Evolutionary conservation across 2,329 filamentous ascomycete species (phyloP), one percentile per base, ranked within the genome.

Genomic region (Talaromyces pinophilus): DNA sequence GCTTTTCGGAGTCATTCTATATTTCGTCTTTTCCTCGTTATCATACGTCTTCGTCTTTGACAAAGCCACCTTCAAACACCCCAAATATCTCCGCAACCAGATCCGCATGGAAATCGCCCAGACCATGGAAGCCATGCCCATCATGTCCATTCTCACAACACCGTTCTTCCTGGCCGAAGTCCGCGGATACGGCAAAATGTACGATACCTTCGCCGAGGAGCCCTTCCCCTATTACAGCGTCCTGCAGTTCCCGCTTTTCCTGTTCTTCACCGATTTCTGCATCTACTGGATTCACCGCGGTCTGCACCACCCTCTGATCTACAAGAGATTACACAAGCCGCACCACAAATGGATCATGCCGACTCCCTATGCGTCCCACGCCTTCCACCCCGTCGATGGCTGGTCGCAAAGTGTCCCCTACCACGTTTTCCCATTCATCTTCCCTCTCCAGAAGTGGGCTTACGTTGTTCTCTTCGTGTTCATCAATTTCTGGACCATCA

Each of bases 341-440:
- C 94, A 98, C 81, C 94, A 98, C 88, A 97, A 97, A 84, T 98
- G 94, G 94, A 97, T 98, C 81, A 96, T 97, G 92, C 94, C 94
- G 2, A 96, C 92, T 2, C 94, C 94, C 0, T 97, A 88, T 78
- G 93, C 94, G 50, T 93, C 90, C 72, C 91, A 97, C 76, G 94
- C 94, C 66, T 98, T 98, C 86, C 93, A 98, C 82, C 93, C 94
- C 0, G 78, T 97, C 62, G 94, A 98, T 76, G 94, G 94, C 75
- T 97, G 90, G 81, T 86, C 88, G 11, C 94, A 98, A 82, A 91
- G 90, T 68, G 77, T 96, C 57, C 94, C 94, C 0, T 98, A 98
- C 82, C 94, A 98, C 81, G 73, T 97, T 71, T 97, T 94, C 82
- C 92, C 93, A 3, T 92, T 97, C 81, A 78, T 97, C 73, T 95